A percentile compares a stretch with the other conserved stretches of the same genome.
Conservation (phyloP, 768 basidiomycete species). For the Lactarius hatsudake region DNA sequence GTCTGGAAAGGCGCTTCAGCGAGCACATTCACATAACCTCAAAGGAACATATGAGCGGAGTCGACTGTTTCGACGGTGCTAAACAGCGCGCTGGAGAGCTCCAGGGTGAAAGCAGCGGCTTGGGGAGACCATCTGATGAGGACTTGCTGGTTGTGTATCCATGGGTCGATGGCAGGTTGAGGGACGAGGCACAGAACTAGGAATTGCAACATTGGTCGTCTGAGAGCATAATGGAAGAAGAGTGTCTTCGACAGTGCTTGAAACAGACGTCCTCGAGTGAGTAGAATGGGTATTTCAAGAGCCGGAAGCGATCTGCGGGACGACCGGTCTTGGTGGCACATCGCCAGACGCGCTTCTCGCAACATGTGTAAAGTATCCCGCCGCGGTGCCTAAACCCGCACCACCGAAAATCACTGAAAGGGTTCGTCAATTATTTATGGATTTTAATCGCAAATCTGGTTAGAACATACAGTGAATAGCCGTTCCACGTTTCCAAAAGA, state of each 20-base stretch:
- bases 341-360: conserved; percentile 54
- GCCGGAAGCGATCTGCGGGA: conserved; percentile 33
- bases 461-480: conserved; percentile 53
- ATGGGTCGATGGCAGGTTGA: conserved; percentile 37
- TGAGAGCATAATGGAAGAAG: conserved; percentile 6
- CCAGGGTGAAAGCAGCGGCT: conserved; percentile 14
- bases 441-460: neutral
- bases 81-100: conserved; percentile 25
- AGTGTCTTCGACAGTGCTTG: neutral
- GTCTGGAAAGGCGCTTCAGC: conserved; percentile 52
- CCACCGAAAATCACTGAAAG: conserved; percentile 66
- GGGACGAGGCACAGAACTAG: conserved; percentile 35
- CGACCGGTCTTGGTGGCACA: conserved; percentile 40
- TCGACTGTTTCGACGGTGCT: conserved; percentile 71
- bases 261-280: conserved; percentile 4
- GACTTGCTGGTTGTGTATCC: conserved; percentile 36
- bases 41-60: conserved; percentile 72
- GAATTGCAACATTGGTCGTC: conserved; percentile 24
- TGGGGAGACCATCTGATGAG: conserved; percentile 26
- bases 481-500: conserved; percentile 69
- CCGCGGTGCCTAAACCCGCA: conserved; percentile 60
- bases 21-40: conserved; percentile 57
- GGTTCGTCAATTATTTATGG: conserved; percentile 2
- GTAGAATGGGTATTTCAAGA: conserved; percentile 12
- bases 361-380: conserved; percentile 59